Evolutionary conservation across 2,329 filamentous ascomycete genomes (phyloP).

Genomic region (Exophiala dermatitidis): DNA sequence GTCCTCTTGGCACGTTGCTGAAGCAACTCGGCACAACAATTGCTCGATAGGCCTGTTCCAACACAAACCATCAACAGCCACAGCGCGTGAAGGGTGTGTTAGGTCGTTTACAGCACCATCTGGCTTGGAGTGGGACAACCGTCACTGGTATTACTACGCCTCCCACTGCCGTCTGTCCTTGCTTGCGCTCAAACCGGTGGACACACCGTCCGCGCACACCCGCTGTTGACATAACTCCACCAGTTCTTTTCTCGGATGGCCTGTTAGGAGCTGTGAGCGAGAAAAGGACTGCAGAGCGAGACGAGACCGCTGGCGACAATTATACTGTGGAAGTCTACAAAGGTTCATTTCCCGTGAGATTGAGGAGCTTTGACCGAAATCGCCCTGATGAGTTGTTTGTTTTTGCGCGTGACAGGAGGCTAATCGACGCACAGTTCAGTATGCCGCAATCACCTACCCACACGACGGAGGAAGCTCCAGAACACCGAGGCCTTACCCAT

Average conservation of each 20-base stretch:
- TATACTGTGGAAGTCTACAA: conserved; percentile 1
- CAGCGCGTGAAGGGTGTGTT: conserved; percentile 2
- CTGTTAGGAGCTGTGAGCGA: conserved; percentile 6
- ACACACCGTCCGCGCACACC: conserved; percentile 10
- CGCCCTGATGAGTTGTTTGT: conserved; percentile 15
- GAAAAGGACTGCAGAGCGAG: not conserved
- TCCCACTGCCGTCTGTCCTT: not conserved
- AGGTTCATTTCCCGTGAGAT: conserved; percentile 12
- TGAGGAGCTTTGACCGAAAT: conserved; percentile 11
- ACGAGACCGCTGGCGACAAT: not conserved
- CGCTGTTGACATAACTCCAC: conserved; percentile 1
- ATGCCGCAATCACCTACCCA: conserved; percentile 21
- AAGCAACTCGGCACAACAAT: conserved; percentile 1
- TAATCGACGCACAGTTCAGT: conserved; percentile 17
- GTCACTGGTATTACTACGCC: not conserved
- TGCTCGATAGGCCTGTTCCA: not conserved
- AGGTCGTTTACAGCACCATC: not conserved
- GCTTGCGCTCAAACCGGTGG: not conserved
- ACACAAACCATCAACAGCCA: conserved; percentile 7
- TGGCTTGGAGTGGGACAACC: conserved; percentile 1
- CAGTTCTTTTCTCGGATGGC: conserved; percentile 8
- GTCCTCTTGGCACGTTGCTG: conserved; percentile 4
- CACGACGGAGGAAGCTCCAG: conserved; percentile 18
- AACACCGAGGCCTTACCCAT: conserved; percentile 10
- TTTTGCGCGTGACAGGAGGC: conserved; percentile 12